Conservation (phyloP, 2,329 filamentous ascomycete genomes). For the Aspergillus flavus region DNA sequence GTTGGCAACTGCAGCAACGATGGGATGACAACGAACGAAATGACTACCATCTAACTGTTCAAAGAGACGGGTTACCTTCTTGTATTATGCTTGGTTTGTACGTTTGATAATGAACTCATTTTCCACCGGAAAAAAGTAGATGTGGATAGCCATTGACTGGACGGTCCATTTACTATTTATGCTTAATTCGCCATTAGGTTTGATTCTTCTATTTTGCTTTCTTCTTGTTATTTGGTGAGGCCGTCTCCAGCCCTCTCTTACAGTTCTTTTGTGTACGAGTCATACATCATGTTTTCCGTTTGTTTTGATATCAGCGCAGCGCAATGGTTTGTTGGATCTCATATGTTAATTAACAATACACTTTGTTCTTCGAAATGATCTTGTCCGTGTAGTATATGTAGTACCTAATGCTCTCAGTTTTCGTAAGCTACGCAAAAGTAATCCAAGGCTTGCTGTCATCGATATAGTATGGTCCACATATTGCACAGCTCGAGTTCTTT, state of each 20-base stretch:
- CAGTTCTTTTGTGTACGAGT: constrained; percentile 16
- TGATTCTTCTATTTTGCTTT: constrained; percentile 24
- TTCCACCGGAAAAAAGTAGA: not conserved
- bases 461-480: too few species aligned
- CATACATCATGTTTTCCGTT: constrained; percentile 23
- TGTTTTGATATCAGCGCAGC: constrained; percentile 29
- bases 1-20: not conserved
- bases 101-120: constrained; percentile 12
- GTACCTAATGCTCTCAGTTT: too few species aligned
- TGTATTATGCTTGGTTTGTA: constrained; percentile 25
- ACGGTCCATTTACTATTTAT: constrained; percentile 10
- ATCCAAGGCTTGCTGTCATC: too few species aligned
- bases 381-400: not conserved
- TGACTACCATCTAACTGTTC: constrained; percentile 7
- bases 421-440: too few species aligned
- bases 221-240: constrained; percentile 23
- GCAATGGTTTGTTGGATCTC: constrained; percentile 9
- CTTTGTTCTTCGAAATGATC: not conserved
- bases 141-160: constrained; percentile 8
- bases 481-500: too few species aligned
- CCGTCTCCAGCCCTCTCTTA: constrained; percentile 20
- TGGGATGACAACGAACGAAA: constrained; percentile 8
- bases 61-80: constrained; percentile 19
- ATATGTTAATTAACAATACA: not conserved
- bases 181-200: constrained; percentile 19